Conservation (phyloP, 805 yeast species). For the Ogataea allantospora region DNA sequence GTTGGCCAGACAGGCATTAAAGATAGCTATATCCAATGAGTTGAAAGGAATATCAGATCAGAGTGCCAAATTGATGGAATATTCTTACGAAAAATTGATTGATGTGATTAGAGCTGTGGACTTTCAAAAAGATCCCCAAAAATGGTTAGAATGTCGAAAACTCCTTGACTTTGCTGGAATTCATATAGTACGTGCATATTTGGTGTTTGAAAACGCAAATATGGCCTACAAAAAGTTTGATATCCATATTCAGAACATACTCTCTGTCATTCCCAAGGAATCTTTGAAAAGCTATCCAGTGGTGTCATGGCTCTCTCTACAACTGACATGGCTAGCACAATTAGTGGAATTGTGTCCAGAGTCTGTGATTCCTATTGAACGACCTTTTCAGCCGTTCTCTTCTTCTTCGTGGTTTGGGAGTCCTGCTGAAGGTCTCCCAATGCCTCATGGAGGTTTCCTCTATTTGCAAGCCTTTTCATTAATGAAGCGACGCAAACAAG, state of each 20-base stretch:
- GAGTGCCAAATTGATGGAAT: slow-evolving; percentile 50
- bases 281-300: slow-evolving; percentile 30
- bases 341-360: slow-evolving; percentile 49
- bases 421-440: slow-evolving; percentile 25
- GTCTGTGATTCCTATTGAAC: slow-evolving; percentile 37
- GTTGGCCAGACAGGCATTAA: slow-evolving; percentile 51
- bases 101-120: slow-evolving; percentile 34
- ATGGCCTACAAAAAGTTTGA: slow-evolving; percentile 62
- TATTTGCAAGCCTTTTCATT: slow-evolving; percentile 40
- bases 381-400: slow-evolving; percentile 32
- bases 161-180: slow-evolving; percentile 60
- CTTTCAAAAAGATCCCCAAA: slow-evolving; percentile 20
- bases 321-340: slow-evolving; percentile 65
- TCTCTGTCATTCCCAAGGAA: slow-evolving; percentile 35
- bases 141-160: slow-evolving; percentile 46
- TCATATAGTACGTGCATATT: slow-evolving; percentile 59
- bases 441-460: slow-evolving; percentile 45
- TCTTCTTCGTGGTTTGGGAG: slow-evolving; percentile 24
- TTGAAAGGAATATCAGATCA: slow-evolving; percentile 44
- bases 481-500: slow-evolving; percentile 25
- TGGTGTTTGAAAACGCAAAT: slow-evolving; percentile 57
- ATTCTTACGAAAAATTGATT: slow-evolving; percentile 50
- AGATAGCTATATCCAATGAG: slow-evolving; percentile 50
- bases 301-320: slow-evolving; percentile 58
- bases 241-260: slow-evolving; percentile 57